Evolutionary conservation across 495 filamentous ascomycete species (phyloP), one percentile per base, ranked within the genome.

Genomic region (Penicillium crystallinum): DNA sequence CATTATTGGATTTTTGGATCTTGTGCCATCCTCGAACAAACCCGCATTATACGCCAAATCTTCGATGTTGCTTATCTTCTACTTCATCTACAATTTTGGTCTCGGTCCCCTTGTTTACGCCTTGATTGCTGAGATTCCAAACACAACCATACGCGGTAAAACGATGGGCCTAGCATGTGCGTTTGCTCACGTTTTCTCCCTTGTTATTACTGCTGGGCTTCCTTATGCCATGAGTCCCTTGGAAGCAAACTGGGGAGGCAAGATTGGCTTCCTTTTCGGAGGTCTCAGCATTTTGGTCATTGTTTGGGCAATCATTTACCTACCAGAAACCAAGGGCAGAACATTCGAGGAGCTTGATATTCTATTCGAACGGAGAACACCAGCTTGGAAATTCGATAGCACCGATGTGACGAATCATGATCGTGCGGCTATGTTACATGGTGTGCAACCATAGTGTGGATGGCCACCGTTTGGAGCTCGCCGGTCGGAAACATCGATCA

Each of bases 211-310:
- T 0, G 77, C 88, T 1, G 81, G 74, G 0, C 85, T 86, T 46
- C 83, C 82, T 3, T 87, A 87, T 56, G 77, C 83, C 63, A 79
- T 88, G 61, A 85, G 86, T 48, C 77, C 79, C 0, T 77, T 83
- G 46, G 64, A 83, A 43, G 82, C 72, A 0, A 76, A 87, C 56
- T 71, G 82, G 70, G 68, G 78, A 35, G 84, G 84, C 4, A 88
- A 89, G 56, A 66, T 84, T 4, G 85, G 83, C 0, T 88, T 87
- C 58, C 75, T 87, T 55, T 88, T 84, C 52, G 79, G 80, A 6
- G 84, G 81, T 0, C 58, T 82, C 5, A 75, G 74, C 11, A 21
- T 62, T 0, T 41, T 75, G 0, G 70, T 66, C 21, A 48, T 67
- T 1, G 34, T 77, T 0, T 79, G 72, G 63, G 68, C 73, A 17